Evolutionary conservation across 108 stramenopile species (phyloP).

Genomic region (Bacterosira constricta): DNA sequence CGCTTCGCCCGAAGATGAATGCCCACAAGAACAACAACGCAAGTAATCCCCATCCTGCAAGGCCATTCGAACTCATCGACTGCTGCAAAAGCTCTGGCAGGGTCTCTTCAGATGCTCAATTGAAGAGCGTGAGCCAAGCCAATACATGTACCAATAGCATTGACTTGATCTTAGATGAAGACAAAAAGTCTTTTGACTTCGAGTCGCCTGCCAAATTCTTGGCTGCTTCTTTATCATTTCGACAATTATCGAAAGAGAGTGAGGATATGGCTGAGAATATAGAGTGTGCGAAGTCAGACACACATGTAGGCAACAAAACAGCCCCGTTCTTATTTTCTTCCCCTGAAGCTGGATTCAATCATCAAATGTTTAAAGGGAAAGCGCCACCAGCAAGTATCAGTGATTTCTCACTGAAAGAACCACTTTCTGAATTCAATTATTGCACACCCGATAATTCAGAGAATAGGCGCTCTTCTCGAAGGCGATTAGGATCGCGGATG

Average conservation of each 20-base stretch:
- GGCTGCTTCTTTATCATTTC: neutral
- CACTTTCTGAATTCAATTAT: neutral
- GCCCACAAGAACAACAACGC: constrained; percentile 1
- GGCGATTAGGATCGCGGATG: neutral
- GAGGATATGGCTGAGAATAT: neutral
- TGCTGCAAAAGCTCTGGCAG: neutral
- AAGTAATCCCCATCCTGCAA: neutral
- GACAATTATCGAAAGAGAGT: neutral
- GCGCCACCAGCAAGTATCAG: neutral
- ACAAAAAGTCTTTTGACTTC: neutral
- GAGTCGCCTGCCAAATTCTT: neutral
- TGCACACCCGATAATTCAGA: constrained; percentile 7
- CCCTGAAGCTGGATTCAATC: neutral
- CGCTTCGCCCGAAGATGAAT: constrained; percentile 21
- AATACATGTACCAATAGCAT: neutral
- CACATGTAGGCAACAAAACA: neutral
- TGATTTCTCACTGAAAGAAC: neutral
- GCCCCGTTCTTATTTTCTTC: neutral
- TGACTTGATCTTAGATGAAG: neutral
- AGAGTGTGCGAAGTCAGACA: neutral
- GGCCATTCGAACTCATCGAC: neutral
- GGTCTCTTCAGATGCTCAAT: neutral
- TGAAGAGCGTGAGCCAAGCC: neutral
- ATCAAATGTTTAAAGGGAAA: neutral
- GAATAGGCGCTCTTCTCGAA: neutral